Evolutionary conservation across 75 land plant genomes (phyloP).

Genomic region (Cupressus sempervirens): DNA sequence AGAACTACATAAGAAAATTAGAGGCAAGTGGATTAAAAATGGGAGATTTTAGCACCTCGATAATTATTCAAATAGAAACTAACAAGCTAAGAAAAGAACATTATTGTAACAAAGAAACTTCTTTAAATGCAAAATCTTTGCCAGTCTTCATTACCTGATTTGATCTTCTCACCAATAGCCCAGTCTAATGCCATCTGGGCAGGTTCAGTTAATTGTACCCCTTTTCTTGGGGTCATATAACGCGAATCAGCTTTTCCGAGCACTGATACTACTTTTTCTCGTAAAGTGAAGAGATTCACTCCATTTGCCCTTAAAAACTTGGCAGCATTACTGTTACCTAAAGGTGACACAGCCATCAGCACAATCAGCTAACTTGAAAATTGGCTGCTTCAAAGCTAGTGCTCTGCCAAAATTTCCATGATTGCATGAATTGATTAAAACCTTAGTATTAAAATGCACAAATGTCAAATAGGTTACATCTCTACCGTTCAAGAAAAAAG

Average conservation of each 20-base stretch:
- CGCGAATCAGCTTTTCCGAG: conserved; percentile 70
- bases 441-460: neutral
- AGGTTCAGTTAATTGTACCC: conserved; percentile 73
- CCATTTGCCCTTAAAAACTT: conserved; percentile 71
- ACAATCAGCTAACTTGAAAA: neutral
- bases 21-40: neutral
- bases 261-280: conserved; percentile 60
- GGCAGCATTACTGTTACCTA: conserved; percentile 82
- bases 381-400: neutral
- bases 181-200: conserved; percentile 80
- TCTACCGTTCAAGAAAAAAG: neutral
- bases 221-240: conserved; percentile 69
- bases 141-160: conserved; percentile 45
- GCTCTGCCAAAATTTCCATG: neutral
- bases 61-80: neutral
- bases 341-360: neutral
- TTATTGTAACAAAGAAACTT: neutral
- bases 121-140: neutral
- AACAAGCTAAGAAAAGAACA: neutral
- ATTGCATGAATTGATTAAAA: neutral
- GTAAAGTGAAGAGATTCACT: conserved; percentile 64
- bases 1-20: neutral
- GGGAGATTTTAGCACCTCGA: neutral
- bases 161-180: conserved; percentile 72
- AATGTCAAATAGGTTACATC: neutral